These are phyloP conservation scores for Berkeleyomyces basicola DNA, from an alignment of 2,329 filamentous ascomycete genomes.

Conservation along the genomic window DNA sequence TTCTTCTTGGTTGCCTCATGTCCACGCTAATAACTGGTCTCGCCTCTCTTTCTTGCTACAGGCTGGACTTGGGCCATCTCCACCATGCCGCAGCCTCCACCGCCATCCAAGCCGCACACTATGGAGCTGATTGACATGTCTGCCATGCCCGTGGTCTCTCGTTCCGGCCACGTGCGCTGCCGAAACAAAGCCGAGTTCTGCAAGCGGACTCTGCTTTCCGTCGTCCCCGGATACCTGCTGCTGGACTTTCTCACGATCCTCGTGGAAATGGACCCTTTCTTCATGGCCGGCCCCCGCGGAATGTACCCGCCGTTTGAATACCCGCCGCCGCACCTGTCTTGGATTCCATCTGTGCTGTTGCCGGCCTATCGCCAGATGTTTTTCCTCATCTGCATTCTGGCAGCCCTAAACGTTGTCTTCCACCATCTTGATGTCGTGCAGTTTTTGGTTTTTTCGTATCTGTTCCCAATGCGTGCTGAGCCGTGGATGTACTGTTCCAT, in stretches of 20 bases:
- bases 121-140: conserved; percentile 26
- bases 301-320: conserved; percentile 16
- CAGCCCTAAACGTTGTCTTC: conserved; percentile 45
- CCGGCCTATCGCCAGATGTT: conserved; percentile 39
- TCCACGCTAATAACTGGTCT: background rate
- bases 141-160: conserved; percentile 26
- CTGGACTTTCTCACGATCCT: conserved; percentile 54
- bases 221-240: conserved; percentile 43
- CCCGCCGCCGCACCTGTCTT: conserved; percentile 27
- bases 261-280: conserved; percentile 60
- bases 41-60: conserved; percentile 16
- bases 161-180: conserved; percentile 29
- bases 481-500: conserved; percentile 38
- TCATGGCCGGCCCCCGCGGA: conserved; percentile 33
- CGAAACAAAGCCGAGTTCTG: conserved; percentile 26
- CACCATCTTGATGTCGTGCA: conserved; percentile 41
- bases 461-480: conserved; percentile 35
- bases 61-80: conserved; percentile 42
- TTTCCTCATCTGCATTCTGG: conserved; percentile 38
- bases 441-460: conserved; percentile 29
- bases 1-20: background rate
- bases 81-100: conserved; percentile 28
- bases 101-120: conserved; percentile 25
- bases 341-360: conserved; percentile 29
- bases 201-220: conserved; percentile 27